Conservation (phyloP, 495 filamentous ascomycete species). For the Hypoxylon cercidicola region DNA sequence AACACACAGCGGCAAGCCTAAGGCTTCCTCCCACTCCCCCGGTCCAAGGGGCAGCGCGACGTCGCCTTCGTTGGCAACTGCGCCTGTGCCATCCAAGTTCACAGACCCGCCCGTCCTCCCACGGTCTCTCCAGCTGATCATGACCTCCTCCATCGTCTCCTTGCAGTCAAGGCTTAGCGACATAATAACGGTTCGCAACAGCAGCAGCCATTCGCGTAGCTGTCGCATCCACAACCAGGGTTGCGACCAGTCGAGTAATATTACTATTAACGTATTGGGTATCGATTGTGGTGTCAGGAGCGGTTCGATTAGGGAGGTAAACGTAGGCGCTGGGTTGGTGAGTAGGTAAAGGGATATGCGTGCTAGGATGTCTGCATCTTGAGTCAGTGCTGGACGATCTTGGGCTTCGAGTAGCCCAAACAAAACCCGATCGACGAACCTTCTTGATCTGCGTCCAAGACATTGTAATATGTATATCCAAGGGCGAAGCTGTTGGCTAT, state of each 20-base stretch:
- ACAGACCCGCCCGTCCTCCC: constrained; percentile 62
- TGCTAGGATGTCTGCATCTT: constrained; percentile 78
- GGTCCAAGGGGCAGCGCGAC: constrained; percentile 83
- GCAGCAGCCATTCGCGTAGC: constrained; percentile 85
- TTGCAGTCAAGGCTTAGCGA: constrained; percentile 80
- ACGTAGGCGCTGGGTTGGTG: constrained; percentile 80
- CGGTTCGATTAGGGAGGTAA: constrained; percentile 83
- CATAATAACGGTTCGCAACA: constrained; percentile 78
- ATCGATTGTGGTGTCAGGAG: constrained; percentile 87
- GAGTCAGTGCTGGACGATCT: constrained; percentile 16
- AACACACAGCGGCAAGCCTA: constrained; percentile 89
- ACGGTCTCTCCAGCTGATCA: constrained; percentile 69
- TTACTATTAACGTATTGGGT: constrained; percentile 85
- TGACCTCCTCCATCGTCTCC: constrained; percentile 84
- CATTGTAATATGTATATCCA: constrained; percentile 95
- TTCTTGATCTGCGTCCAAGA: constrained; percentile 94
- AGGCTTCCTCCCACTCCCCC: constrained; percentile 92
- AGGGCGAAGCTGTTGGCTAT: constrained; percentile 93
- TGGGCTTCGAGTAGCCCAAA: too few species aligned
- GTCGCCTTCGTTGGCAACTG: constrained; percentile 63
- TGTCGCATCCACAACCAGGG: constrained; percentile 94
- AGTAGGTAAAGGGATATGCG: constrained; percentile 92
- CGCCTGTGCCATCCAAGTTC: constrained; percentile 59
- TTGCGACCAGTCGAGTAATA: constrained; percentile 90
- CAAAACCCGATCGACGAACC: constrained; percentile 63